These are phyloP conservation scores for Nakazawaea holstii DNA, from an alignment of 805 yeast species.

Conservation along the genomic window DNA sequence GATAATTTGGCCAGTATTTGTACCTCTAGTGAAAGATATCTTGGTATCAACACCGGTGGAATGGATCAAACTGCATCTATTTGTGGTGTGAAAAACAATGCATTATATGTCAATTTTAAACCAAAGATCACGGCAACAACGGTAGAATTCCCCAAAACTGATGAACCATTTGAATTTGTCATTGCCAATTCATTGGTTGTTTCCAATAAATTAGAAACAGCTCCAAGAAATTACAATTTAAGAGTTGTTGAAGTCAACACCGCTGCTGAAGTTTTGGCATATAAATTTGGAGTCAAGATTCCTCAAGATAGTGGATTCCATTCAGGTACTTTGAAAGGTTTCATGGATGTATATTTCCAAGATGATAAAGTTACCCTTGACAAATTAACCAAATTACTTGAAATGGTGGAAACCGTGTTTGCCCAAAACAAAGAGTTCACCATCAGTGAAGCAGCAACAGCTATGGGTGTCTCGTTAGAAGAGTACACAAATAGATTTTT, in stretches of 20 bases:
- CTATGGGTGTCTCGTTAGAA: conserved; percentile 34
- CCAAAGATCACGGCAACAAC: conserved; percentile 54
- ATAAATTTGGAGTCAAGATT: conserved; percentile 35
- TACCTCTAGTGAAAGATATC: conserved; percentile 61
- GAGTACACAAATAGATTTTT: conserved; percentile 42
- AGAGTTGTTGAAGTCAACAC: conserved; percentile 68
- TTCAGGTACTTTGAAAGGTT: conserved; percentile 61
- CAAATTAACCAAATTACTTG: conserved; percentile 35
- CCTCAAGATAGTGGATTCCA: conserved; percentile 44
- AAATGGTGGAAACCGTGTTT: conserved; percentile 38
- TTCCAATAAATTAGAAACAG: conserved; percentile 65
- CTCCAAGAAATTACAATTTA: conserved; percentile 62
- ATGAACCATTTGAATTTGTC: conserved; percentile 44
- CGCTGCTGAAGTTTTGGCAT: conserved; percentile 58
- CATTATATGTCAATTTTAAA: conserved; percentile 53
- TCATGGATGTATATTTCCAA: conserved; percentile 44
- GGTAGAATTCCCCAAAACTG: conserved; percentile 43
- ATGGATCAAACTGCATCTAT: conserved; percentile 75
- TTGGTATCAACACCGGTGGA: conserved; percentile 77
- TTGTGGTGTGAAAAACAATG: conserved; percentile 54
- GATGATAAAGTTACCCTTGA: conserved; percentile 31
- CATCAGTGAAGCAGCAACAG: conserved; percentile 39
- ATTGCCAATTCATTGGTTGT: conserved; percentile 59
- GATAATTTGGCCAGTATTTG: conserved; percentile 53
- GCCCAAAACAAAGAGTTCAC: conserved; percentile 42